Evolutionary conservation across 2,329 filamentous ascomycete genomes (phyloP), one percentile per base, ranked within the genome.

Genomic region (Apiospora sp.): DNA sequence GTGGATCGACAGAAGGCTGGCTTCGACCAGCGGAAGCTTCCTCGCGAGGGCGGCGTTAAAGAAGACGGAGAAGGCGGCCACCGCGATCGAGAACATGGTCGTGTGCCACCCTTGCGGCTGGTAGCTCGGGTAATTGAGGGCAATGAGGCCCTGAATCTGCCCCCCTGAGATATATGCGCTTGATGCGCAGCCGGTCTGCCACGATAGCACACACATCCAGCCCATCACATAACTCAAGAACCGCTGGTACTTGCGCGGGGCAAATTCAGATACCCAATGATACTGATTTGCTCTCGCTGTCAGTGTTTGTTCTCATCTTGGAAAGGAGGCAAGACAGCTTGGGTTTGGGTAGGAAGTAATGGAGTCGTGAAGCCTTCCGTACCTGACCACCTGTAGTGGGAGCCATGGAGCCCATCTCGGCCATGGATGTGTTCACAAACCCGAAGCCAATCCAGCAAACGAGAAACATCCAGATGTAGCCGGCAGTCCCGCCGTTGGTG

Each of bases 1-100:
- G 73, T 87, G 86, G 37, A 86, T 77, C 68, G 83, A 79, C 0
- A 87, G 75, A 24, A 85, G 82, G n/a, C 85, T 72, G 0, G 80
- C 81, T 71, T 87, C 85, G 30, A 87, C 76, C 24, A 81, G 79
- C 7, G 86, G 82, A n/a, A 87, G 76, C 4, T 74, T 73, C 34
- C 73, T 76, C 24, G 76, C 82, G 8, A 83, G 78, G 69, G 81
- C 80, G 0, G 83, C 84, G 75, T 87, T 87, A 77, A 87, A 80
- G 41, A 83, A 72, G 27, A 85, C 81, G 7, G 81, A 81, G 30
- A 86, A 76, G 12, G 81, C 72, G 1, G 84, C 78, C 68, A 84
- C 81, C 3, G 82, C 84, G 71, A 84, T 83, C 54, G 84, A 80
- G 16, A 87, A 71, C 6, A 87, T 77, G 6, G 83, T 84, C 13